These are phyloP conservation scores for Sarocladium brachiariae DNA, from an alignment of 2,329 filamentous ascomycete genomes.

Conservation along the genomic window DNA sequence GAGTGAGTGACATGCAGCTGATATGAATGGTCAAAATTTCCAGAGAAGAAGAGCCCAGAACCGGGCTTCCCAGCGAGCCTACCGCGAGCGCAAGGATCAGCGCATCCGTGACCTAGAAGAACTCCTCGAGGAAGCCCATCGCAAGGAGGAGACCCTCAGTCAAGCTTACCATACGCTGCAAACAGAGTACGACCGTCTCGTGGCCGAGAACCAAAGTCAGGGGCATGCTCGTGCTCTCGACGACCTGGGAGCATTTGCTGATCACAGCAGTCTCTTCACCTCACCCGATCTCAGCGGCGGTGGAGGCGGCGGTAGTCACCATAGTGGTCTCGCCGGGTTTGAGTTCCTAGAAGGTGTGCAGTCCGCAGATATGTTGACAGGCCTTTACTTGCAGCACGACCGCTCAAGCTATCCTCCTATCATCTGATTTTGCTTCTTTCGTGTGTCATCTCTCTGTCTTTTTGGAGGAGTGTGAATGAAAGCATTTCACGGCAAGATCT, in stretches of 20 bases:
- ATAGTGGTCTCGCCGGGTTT: background rate
- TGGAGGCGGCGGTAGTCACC: background rate
- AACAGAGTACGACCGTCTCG: conserved; percentile 33
- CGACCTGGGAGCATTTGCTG: background rate
- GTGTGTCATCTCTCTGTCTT: no score
- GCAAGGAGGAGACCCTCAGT: conserved; percentile 48
- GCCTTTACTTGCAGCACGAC: conserved; percentile 5
- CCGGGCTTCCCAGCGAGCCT: conserved; percentile 21
- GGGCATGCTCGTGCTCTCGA: background rate
- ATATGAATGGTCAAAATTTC: no score
- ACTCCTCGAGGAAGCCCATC: conserved; percentile 45
- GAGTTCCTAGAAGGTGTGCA: background rate
- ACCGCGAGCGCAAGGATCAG: conserved; percentile 31
- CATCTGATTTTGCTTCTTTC: background rate
- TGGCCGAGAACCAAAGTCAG: conserved; percentile 9
- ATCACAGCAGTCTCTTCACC: background rate
- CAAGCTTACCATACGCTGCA: conserved; percentile 47
- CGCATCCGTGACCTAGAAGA: conserved; percentile 57
- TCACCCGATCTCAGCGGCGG: background rate
- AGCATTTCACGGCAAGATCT: no score
- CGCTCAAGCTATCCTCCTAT: conserved; percentile 1
- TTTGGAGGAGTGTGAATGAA: no score
- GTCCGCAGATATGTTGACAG: background rate
- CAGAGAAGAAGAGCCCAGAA: conserved; percentile 22
- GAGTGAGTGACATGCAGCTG: no score